Percentiles rank a stretch among this genome's conserved stretches.
These are phyloP conservation scores for Boletellus deceptivus DNA, from an alignment of 1,284 basidiomycete species.

Conservation along the genomic window DNA sequence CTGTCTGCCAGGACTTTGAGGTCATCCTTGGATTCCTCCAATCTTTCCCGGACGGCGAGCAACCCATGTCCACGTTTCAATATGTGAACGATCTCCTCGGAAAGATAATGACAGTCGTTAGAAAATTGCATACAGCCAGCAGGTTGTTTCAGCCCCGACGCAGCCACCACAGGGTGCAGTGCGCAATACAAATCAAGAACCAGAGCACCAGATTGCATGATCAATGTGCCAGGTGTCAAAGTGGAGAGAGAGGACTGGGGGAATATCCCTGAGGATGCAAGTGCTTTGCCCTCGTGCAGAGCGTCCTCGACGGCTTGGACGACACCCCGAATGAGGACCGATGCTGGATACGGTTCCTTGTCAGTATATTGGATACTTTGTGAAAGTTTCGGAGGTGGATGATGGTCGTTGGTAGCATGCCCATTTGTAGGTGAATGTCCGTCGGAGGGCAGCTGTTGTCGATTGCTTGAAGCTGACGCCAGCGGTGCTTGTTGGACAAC, in stretches of 20 bases:
- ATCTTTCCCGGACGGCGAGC: constrained; percentile 40
- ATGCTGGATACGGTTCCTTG: constrained; percentile 61
- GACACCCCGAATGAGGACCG: constrained; percentile 54
- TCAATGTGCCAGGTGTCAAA: constrained; percentile 46
- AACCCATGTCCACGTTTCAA: constrained; percentile 29
- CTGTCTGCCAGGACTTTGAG: constrained; percentile 58
- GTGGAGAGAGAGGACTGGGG: constrained; percentile 26
- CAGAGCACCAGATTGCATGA: constrained; percentile 62
- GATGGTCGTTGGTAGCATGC: constrained; percentile 18
- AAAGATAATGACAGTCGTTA: constrained; percentile 83
- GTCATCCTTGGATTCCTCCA: constrained; percentile 49
- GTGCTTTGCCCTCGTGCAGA: constrained; percentile 57
- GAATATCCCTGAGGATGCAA: constrained; percentile 56
- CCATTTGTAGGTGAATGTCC: constrained; percentile 30
- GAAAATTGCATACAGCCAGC: constrained; percentile 75
- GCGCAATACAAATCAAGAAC: constrained; percentile 82
- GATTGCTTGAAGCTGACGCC: constrained; percentile 43
- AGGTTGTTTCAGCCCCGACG: constrained; percentile 52
- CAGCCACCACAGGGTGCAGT: constrained; percentile 73
- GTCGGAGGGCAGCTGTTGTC: constrained; percentile 32
- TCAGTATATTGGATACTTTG: constrained; percentile 21
- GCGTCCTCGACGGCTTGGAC: constrained; percentile 58
- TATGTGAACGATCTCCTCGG: constrained; percentile 44
- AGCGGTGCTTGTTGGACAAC: constrained; percentile 41
- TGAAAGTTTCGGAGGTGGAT: constrained; percentile 12